These are phyloP conservation scores for Paradendryphiella salina DNA, from an alignment of 2,329 filamentous ascomycete genomes.

Conservation along the genomic window DNA sequence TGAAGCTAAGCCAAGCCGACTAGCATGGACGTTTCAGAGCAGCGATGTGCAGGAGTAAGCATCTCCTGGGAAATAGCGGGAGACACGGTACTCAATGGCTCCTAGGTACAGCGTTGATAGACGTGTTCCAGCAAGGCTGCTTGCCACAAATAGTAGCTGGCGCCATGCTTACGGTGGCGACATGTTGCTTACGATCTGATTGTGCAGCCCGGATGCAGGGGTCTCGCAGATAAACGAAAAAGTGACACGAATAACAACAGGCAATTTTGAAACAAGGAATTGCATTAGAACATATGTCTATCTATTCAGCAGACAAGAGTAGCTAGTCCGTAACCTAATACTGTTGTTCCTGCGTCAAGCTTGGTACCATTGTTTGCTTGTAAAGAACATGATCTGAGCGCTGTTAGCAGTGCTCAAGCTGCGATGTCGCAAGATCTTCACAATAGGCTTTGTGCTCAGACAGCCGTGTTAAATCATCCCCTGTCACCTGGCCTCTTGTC, in stretches of 20 bases:
- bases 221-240: background rate
- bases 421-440: constrained; percentile 8
- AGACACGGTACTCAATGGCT: background rate
- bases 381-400: background rate
- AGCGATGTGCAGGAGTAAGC: constrained; percentile 27
- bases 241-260: background rate
- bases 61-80: constrained; percentile 13
- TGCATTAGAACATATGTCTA: background rate
- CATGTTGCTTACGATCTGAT: background rate
- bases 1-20: constrained; percentile 28
- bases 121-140: background rate
- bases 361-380: background rate
- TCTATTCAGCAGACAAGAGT: background rate
- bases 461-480: constrained; percentile 72
- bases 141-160: constrained; percentile 5
- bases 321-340: background rate
- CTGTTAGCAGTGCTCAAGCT: constrained; percentile 18
- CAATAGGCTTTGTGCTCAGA: constrained; percentile 55
- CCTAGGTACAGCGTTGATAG: background rate
- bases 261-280: background rate
- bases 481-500: constrained; percentile 59
- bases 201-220: background rate
- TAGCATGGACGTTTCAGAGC: constrained; percentile 37
- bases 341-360: background rate
- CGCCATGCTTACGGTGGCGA: background rate